A percentile compares a stretch with the other conserved stretches of the same genome.
Conservation (phyloP, 306 rosid genomes). For the Rosa rugosa region DNA sequence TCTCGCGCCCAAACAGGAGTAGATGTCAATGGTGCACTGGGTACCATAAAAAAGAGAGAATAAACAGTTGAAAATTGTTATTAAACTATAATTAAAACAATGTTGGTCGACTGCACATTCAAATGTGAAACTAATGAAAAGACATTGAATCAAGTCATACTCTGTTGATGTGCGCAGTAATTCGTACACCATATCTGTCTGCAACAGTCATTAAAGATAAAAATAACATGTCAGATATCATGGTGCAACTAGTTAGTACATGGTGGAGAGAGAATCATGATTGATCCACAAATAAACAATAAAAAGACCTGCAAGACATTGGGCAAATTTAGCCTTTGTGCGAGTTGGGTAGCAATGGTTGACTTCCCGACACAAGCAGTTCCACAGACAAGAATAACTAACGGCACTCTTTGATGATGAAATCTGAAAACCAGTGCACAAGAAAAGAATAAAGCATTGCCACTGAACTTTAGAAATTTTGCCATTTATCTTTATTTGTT, state of each 20-base stretch:
- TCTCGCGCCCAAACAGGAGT: conserved; percentile 91
- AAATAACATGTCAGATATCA: conserved; percentile 31
- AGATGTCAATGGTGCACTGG: conserved; percentile 85
- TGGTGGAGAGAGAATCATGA: background rate
- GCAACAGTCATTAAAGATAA: conserved; percentile 32
- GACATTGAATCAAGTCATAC: conserved; percentile 48
- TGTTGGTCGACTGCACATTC: background rate
- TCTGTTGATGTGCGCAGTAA: conserved; percentile 93
- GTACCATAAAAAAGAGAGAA: conserved; percentile 29
- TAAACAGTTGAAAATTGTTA: conserved; percentile 17
- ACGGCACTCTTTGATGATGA: conserved; percentile 96
- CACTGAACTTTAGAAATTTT: conserved; percentile 4
- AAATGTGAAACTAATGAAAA: background rate
- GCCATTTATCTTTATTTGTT: background rate
- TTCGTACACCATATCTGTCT: conserved; percentile 99
- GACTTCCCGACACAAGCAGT: conserved; percentile 98
- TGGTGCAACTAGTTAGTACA: conserved; percentile 11
- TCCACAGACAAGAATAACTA: conserved; percentile 96
- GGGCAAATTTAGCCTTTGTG: conserved; percentile 93
- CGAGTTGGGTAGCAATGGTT: conserved; percentile 95
- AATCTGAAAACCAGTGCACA: conserved; percentile 43
- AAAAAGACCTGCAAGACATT: conserved; percentile 80
- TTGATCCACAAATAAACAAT: conserved; percentile 4
- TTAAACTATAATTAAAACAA: background rate
- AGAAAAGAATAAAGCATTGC: conserved; percentile 11